Percentiles rank a stretch among this genome's conserved stretches.
Conservation (phyloP, 2,329 filamentous ascomycete species). For the Cladosporium sp. region DNA sequence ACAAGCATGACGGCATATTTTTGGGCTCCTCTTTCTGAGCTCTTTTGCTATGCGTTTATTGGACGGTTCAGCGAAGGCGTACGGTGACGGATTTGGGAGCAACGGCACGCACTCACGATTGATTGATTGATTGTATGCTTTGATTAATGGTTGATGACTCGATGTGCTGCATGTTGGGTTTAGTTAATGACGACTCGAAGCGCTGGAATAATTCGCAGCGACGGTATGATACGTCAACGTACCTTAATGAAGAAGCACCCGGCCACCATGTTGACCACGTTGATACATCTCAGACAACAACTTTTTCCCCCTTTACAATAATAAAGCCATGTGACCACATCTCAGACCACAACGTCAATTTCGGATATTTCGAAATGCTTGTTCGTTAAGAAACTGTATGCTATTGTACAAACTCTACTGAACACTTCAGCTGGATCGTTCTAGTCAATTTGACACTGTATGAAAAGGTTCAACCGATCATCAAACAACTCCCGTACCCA, state of each 20-base stretch:
- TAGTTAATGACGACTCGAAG: neutral
- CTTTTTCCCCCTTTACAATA: neutral
- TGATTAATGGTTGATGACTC: neutral
- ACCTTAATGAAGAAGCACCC: neutral
- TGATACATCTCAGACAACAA: neutral
- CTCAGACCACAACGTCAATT: neutral
- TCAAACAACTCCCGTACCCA: neutral
- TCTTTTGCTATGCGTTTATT: conserved; percentile 19
- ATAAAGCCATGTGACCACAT: no score
- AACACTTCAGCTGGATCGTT: neutral
- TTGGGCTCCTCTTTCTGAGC: conserved; percentile 18
- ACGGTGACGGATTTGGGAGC: neutral
- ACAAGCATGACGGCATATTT: conserved; percentile 4
- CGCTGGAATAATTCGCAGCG: neutral
- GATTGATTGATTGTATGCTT: neutral
- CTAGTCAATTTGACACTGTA: neutral
- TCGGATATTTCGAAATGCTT: neutral
- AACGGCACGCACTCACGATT: neutral
- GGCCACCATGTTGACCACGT: neutral
- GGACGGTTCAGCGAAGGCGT: conserved; percentile 12
- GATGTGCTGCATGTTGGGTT: neutral
- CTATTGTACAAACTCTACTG: conserved; percentile 7
- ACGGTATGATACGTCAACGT: neutral
- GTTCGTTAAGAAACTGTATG: conserved; percentile 8
- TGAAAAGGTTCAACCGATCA: neutral